Base-by-base conservation (phyloP, 202 grass and related monocot genomes). In the Tripidium arundinaceum region DNA sequence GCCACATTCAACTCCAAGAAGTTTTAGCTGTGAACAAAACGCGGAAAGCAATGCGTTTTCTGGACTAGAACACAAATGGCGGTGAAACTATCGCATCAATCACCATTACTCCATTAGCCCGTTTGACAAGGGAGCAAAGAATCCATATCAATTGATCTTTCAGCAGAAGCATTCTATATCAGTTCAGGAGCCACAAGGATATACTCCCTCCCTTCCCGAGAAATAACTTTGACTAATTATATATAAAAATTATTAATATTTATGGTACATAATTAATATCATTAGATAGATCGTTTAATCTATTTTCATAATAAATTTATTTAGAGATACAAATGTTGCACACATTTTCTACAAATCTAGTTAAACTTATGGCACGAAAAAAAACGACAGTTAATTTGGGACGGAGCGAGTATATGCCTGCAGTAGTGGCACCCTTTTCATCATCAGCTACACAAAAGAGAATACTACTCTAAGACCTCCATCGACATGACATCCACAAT, bases 401-500 rank as follows among this genome's bases (percentile, higher is more conserved):
- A n/a, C n/a, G n/a, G n/a, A n/a, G n/a, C n/a, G n/a, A n/a, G n/a
- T 24, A 47, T 47, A 29, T 46, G 42, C 7, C 33, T 61, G 2
- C 39, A 12, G 27, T n/a, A n/a, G n/a, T n/a, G n/a, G n/a, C 41
- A 13, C 18, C 7, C 25, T 49, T 62, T 70, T 8, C 61, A 31
- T 70, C 27, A n/a, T 29, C 58, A 74, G 68, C 46, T 14, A 8
- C 22, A 7, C 18, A 67, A 47, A 19, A 55, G 1, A 15, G 38
- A 45, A n/a, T n/a, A n/a, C 18, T 29, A 10, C 24, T 3, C 33
- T 39, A 9, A 18, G 74, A 15, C 19, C 26, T 73, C 4, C 24
- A 36, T 79, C 10, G n/a, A 74, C 61, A 47, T 67, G n/a, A 10
- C 47, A 28, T 37, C 47, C 83, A 66, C 15, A 61, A 59, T 74